Base-by-base conservation (phyloP, 257 asterid species). In the Datura wrightii region DNA sequence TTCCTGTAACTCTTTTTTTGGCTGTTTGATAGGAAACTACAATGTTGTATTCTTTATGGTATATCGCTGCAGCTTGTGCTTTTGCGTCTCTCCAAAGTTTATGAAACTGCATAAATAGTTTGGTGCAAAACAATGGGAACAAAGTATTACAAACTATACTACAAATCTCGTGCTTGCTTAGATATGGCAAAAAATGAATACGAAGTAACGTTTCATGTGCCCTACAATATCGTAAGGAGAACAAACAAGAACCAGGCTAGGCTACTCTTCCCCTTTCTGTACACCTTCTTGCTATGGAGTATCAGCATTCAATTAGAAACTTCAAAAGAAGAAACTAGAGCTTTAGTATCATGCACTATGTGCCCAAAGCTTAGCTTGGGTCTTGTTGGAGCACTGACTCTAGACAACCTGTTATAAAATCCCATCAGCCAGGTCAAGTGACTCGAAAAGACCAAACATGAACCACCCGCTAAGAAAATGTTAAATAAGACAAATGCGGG, bases 181-280 rank as follows among this genome's bases (percentile, higher is more conserved):
- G 46, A 76, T 76, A 24, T 76, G 39, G 63, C 56, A 44, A 71
- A 42, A 44, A 42, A 10, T 42, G 79, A 71, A 71, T 44, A n/a
- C 39, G 44, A 71, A 44, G 79, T 71, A 71, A 71, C 14, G 5
- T 6, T 44, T 18, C 18, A 48, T 44, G 79, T 71, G 79, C 1
- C 79, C 18, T 10, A 44, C 56, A 42, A n/a, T n/a, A n/a, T 41
- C 1, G 37, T 56, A 2, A 44, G 56, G 79, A n/a, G 14, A 31
- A 76, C 46, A 31, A 50, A 50, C 3, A 50, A 31, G 82, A 50
- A 50, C 82, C 31, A 52, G 46, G 63, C 31, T 31, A 52, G 44
- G 16, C 31, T 37, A 16, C 14, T 67, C 24, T 31, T 52, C 46
- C 48, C 62, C 34, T 16, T 78, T 78, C 46, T 53, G 44, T 6